Percentiles rank a stretch among this genome's conserved stretches.
phyloP scores from a whole-genome alignment of 805 yeast species.

The Pichia manshurica region DNA sequence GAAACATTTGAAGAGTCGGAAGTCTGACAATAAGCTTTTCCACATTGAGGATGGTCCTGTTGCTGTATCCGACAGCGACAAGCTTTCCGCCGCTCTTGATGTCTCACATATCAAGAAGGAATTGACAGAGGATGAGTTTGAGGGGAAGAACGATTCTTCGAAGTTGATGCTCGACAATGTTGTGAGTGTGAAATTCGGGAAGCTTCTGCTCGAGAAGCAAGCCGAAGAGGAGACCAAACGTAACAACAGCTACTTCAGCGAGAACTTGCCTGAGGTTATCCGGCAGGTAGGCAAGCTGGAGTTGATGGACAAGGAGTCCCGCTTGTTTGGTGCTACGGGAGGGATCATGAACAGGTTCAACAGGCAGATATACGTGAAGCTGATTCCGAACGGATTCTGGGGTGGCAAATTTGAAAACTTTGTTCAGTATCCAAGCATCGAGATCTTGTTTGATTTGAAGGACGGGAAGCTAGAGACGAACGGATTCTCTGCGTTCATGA shows the following conservation, averaged over 20 bases:
- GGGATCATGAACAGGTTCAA: conserved; percentile 28
- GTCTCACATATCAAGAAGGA: conserved; percentile 6
- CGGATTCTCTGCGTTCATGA: conserved; percentile 22
- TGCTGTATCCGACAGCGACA: too few species aligned
- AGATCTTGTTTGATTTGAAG: conserved; percentile 28
- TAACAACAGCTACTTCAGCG: conserved; percentile 21
- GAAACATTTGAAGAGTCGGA: neutral
- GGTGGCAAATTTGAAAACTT: conserved; percentile 18
- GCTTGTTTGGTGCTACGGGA: conserved; percentile 28
- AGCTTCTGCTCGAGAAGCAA: conserved; percentile 18
- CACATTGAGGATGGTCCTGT: neutral
- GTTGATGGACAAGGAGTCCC: conserved; percentile 21
- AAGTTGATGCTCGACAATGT: conserved; percentile 20
- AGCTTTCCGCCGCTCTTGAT: too few species aligned
- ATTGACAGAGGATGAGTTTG: conserved; percentile 6
- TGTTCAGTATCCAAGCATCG: conserved; percentile 26
- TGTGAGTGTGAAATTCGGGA: conserved; percentile 27
- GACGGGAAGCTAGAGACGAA: conserved; percentile 18
- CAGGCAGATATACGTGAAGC: conserved; percentile 25
- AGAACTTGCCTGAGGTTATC: conserved; percentile 24
- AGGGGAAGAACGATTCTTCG: conserved; percentile 2
- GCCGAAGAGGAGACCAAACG: conserved; percentile 2
- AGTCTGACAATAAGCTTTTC: conserved; percentile 6
- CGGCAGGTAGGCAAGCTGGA: conserved; percentile 20
- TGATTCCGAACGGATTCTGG: conserved; percentile 30